A percentile compares a stretch with the other conserved stretches of the same genome.
Conservation (phyloP, 805 yeast species). For the Candida dajiaensis region DNA sequence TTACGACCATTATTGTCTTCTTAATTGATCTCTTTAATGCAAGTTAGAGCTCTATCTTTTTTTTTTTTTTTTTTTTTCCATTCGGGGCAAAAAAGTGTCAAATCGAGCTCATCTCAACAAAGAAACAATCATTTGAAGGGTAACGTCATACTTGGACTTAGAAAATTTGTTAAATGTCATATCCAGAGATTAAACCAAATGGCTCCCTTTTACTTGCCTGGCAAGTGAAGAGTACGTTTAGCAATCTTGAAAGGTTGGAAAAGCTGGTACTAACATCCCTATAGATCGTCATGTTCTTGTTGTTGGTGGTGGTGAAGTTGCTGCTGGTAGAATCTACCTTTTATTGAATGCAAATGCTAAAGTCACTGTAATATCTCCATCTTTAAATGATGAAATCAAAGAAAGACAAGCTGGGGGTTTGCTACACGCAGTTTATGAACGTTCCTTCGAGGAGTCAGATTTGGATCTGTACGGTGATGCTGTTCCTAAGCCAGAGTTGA, state of each 20-base stretch:
- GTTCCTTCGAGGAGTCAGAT: conserved; percentile 43
- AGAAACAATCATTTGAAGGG: too few relatives aligned
- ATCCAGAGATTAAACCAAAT: conserved; percentile 26
- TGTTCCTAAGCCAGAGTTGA: conserved; percentile 5
- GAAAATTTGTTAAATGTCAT: background rate
- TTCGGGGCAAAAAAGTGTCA: background rate
- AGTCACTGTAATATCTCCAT: conserved; percentile 56
- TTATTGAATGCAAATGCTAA: conserved; percentile 64
- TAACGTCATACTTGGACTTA: too few relatives aligned
- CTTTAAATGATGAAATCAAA: conserved; percentile 29
- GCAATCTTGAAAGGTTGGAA: background rate
- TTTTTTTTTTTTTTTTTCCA: conserved; percentile 8
- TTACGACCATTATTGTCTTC: too few relatives aligned
- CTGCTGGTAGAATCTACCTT: conserved; percentile 61
- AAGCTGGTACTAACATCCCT: conserved; percentile 3
- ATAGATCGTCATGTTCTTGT: conserved; percentile 56
- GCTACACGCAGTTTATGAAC: conserved; percentile 33
- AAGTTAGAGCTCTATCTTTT: too few relatives aligned
- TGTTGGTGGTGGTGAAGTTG: conserved; percentile 78
- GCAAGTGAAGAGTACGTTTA: conserved; percentile 53
- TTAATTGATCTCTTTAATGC: too few relatives aligned
- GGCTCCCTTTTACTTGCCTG: conserved; percentile 67
- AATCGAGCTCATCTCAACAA: background rate
- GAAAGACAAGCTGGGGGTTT: conserved; percentile 34
- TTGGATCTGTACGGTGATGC: conserved; percentile 41